Evolutionary conservation across 495 filamentous ascomycete species (phyloP), one percentile per base, ranked within the genome.

Genomic region (Schizothecium vesticola): DNA sequence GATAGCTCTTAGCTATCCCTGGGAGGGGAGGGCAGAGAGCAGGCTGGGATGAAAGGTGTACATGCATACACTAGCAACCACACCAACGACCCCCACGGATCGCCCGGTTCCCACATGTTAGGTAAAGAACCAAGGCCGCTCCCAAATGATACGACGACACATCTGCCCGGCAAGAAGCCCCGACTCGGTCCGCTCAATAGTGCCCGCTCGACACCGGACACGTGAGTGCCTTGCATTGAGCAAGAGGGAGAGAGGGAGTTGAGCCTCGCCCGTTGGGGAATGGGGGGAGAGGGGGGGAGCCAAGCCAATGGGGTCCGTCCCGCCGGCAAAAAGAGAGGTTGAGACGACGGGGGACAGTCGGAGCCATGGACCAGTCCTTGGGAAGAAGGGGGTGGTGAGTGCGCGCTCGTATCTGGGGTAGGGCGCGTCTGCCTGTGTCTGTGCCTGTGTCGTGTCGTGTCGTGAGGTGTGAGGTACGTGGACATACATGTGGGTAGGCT

Each of bases 131-230:
- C 23, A 65, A 23, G 43, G 29, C 9, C 11, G 29, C 56, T 55
- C 57, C 59, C 65, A 61, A 67, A 70, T 70, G 65, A 70, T 67
- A 67, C 69, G 61, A 56, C 67, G 61, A 61, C 65, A 67, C 60
- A 70, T 64, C 57, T 22, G 25, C 1, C 9, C n/a, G n/a, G 43
- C 16, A 8, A 43, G 43, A 5, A 8, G 16, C 2, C 1, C 43
- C 5, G 43, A 8, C 31, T 13, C 28, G 25, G n/a, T 56, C 64
- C 56, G 43, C 31, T n/a, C n/a, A n/a, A n/a, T 23, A 25, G 21
- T 59, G 24, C 21, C 63, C 67, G 67, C 29, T 36, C 56, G 31
- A 61, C 23, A 12, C 22, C n/a, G 22, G 63, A 59, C 65, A 70
- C 69, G 69, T 70, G 65, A 70, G 63, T 28, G 61, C 64, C 60